Percentiles rank a stretch among this genome's conserved stretches.
phyloP scores from a whole-genome alignment of 768 basidiomycete species.

The Leccinum rimulosum region DNA sequence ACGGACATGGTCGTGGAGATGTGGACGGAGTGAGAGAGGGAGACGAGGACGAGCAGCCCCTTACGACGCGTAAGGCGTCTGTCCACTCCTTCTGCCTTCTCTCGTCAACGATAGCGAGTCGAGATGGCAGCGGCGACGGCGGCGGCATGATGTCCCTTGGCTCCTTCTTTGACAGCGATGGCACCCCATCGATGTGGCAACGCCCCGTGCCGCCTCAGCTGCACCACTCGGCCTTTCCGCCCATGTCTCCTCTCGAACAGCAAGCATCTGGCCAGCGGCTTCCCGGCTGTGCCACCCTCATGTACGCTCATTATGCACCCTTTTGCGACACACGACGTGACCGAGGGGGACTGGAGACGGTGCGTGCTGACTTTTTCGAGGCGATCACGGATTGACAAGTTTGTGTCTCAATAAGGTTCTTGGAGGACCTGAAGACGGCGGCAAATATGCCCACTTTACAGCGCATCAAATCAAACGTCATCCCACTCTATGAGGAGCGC shows the following conservation, averaged over 20 bases:
- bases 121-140: background rate
- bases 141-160: constrained; percentile 14
- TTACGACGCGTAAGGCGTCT: background rate
- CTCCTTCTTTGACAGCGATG: constrained; percentile 28
- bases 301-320: constrained; percentile 41
- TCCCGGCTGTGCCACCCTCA: constrained; percentile 43
- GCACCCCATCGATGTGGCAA: constrained; percentile 26
- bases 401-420: constrained; percentile 27
- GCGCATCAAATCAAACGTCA: constrained; percentile 29
- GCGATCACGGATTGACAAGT: background rate
- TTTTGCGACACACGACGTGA: constrained; percentile 48
- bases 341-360: constrained; percentile 47
- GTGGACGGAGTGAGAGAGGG: constrained; percentile 25
- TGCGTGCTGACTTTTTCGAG: background rate
- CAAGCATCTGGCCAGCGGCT: constrained; percentile 38
- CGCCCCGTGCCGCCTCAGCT: constrained; percentile 15
- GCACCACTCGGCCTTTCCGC: constrained; percentile 20
- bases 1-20: no score
- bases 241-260: constrained; percentile 30
- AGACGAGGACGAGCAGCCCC: constrained; percentile 10
- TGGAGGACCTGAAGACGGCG: constrained; percentile 35
- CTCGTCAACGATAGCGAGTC: no score
- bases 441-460: constrained; percentile 36
- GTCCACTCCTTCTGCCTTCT: constrained; percentile 1
- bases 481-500: background rate